Percentiles rank a stretch among this genome's conserved stretches.
Evolutionary conservation across 345 rosid species (phyloP).

Genomic region (Sonneratia alba): DNA sequence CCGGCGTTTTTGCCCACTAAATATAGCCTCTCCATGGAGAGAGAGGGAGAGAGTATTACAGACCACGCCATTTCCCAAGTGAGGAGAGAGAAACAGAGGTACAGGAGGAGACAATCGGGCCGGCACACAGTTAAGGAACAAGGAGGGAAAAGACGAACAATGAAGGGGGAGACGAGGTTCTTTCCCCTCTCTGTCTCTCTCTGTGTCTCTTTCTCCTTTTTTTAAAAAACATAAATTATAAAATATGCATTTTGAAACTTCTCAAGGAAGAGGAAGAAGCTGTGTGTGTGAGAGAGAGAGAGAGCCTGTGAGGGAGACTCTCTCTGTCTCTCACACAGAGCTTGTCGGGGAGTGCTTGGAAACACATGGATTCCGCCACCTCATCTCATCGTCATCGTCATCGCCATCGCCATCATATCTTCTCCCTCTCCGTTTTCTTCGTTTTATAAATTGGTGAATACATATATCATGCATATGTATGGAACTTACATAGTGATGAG

Average conservation of each 20-base stretch:
- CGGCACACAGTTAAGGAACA: background rate
- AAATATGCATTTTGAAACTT: background rate
- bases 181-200: background rate
- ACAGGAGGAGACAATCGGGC: slow-evolving; percentile 20
- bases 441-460: background rate
- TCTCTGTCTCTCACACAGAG: background rate
- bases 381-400: background rate
- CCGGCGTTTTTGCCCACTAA: background rate
- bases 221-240: background rate
- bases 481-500: too few relatives aligned
- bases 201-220: background rate
- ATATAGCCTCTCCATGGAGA: background rate
- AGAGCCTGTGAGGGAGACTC: background rate
- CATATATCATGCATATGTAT: background rate
- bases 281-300: too few relatives aligned
- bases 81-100: slow-evolving; percentile 20
- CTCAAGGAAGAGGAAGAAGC: background rate
- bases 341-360: slow-evolving; percentile 18
- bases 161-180: background rate
- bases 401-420: background rate
- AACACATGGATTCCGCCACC: slow-evolving; percentile 15
- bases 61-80: slow-evolving; percentile 32
- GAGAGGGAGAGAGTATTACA: slow-evolving; percentile 13
- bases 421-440: background rate
- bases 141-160: background rate